Percentiles rank a stretch among this genome's conserved stretches.
These are phyloP conservation scores for Ploettnerulaceae sp. DNA, from an alignment of 2,329 filamentous ascomycete species.

Conservation along the genomic window DNA sequence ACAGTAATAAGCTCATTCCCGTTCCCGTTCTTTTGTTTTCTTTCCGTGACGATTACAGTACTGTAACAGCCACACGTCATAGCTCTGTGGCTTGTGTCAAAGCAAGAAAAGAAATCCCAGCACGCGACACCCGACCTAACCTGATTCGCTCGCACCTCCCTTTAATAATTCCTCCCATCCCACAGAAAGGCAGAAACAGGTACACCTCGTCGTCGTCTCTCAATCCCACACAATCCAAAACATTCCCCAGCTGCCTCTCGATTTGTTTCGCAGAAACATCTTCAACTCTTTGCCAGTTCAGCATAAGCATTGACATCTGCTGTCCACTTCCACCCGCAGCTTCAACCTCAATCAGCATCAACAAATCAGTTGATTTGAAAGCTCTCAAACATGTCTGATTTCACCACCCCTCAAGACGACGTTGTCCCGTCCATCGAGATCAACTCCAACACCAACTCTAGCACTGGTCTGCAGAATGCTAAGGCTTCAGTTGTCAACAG, in stretches of 20 bases:
- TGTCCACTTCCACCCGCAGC: not conserved
- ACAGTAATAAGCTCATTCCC: no score
- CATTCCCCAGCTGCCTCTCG: slow-evolving; percentile 3
- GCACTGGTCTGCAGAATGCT: slow-evolving; percentile 21
- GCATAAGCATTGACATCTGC: slow-evolving; percentile 2
- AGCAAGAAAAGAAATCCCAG: slow-evolving; percentile 1
- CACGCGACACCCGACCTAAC: not conserved
- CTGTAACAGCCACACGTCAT: not conserved
- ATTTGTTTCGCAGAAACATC: not conserved
- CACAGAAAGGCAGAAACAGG: not conserved
- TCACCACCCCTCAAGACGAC: slow-evolving; percentile 18
- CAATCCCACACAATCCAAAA: slow-evolving; percentile 1
- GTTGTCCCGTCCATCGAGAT: slow-evolving; percentile 27
- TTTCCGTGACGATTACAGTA: no score
- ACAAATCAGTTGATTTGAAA: slow-evolving; percentile 10
- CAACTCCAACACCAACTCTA: slow-evolving; percentile 9
- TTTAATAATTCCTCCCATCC: slow-evolving; percentile 15
- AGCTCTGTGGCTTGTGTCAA: not conserved
- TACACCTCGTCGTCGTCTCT: slow-evolving; percentile 9
- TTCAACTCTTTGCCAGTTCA: slow-evolving; percentile 1
- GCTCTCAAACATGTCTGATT: slow-evolving; percentile 24
- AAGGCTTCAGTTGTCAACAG: slow-evolving; percentile 27
- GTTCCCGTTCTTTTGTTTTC: no score
- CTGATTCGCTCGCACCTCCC: slow-evolving; percentile 10
- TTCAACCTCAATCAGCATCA: slow-evolving; percentile 5